phyloP scores from a whole-genome alignment of 163 green algal genomes.

The Volvox carteri region DNA sequence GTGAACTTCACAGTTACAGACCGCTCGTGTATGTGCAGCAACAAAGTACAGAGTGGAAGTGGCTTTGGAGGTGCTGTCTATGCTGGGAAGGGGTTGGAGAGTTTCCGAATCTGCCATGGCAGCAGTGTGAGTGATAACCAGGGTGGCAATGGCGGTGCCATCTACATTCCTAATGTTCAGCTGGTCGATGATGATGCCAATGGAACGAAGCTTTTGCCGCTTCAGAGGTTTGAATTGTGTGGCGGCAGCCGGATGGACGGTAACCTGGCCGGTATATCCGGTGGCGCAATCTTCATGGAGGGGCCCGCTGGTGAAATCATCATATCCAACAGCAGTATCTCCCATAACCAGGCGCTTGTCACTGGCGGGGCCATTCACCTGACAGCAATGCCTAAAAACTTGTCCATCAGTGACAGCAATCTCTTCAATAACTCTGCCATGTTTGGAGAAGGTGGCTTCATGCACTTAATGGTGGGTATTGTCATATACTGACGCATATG shows the following conservation, averaged over 20 bases:
- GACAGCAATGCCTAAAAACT: neutral
- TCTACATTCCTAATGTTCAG: neutral
- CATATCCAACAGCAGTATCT: neutral
- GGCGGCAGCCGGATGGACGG: neutral
- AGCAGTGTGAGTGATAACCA: neutral
- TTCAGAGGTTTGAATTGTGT: neutral
- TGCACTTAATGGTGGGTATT: neutral
- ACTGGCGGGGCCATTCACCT: neutral
- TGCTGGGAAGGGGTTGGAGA: neutral
- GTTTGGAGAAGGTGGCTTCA: neutral
- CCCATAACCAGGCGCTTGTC: neutral
- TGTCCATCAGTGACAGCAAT: neutral
- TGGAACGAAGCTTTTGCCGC: neutral
- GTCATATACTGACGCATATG: neutral
- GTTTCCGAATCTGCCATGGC: neutral
- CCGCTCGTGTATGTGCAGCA: neutral
- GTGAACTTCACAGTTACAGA: neutral
- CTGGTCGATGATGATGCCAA: neutral
- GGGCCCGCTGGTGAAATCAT: neutral
- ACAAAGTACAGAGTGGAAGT: neutral
- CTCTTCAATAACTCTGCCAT: neutral
- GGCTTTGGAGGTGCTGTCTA: neutral
- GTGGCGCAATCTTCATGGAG: neutral
- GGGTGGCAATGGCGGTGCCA: neutral
- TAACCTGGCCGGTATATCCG: neutral